Conservation (phyloP, 2,329 filamentous ascomycete genomes). For the Bimuria novae-zelandiae region DNA sequence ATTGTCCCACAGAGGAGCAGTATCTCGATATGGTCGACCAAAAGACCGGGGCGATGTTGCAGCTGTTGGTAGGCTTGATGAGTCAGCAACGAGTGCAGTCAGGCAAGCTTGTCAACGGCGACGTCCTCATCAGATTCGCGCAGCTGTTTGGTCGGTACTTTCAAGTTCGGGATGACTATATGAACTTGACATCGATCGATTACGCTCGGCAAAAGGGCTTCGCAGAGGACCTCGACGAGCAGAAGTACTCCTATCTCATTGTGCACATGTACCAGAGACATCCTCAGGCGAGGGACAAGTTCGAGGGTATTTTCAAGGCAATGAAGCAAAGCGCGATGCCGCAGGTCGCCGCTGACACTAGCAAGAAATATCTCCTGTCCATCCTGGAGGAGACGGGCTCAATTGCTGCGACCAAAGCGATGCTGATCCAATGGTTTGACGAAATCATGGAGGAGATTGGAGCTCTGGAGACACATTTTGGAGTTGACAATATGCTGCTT, state of each 20-base stretch:
- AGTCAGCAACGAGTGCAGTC: not conserved
- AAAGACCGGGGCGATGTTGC: conserved; percentile 78
- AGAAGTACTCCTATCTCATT: conserved; percentile 93
- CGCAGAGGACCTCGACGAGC: conserved; percentile 89
- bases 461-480: not conserved
- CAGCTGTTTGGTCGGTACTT: conserved; percentile 73
- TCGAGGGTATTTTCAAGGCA: not conserved
- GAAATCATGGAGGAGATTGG: not conserved
- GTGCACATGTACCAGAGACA: conserved; percentile 62
- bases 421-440: not conserved
- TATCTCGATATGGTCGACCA: conserved; percentile 80
- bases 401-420: not conserved
- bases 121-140: not conserved
- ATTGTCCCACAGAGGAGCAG: conserved; percentile 71
- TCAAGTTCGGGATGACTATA: conserved; percentile 87
- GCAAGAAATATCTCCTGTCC: not conserved
- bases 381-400: not conserved
- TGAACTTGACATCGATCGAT: conserved; percentile 65
- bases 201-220: conserved; percentile 87
- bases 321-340: not conserved
- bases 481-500: not conserved
- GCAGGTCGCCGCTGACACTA: not conserved
- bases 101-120: not conserved
- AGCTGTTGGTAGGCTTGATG: conserved; percentile 64
- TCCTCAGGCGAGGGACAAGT: not conserved